These are phyloP conservation scores for Mucor saturninus DNA, from an alignment of 371 early-diverging fungal species.

Conservation along the genomic window DNA sequence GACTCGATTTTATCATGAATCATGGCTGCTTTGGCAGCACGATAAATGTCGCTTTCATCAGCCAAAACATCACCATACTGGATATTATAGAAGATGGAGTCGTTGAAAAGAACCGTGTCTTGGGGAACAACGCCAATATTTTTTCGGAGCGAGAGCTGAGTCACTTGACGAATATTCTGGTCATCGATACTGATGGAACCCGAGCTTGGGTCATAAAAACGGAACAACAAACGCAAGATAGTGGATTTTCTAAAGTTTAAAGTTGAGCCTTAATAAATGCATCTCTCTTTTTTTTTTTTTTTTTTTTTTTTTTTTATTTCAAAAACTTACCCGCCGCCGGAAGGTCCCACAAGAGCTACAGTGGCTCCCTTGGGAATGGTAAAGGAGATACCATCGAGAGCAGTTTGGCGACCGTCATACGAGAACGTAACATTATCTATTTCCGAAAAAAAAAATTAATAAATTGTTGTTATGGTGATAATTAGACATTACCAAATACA, in stretches of 20 bases:
- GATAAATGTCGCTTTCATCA: conserved; percentile 66
- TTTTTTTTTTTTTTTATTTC: neutral
- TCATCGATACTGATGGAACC: conserved; percentile 92
- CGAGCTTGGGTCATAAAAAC: conserved; percentile 83
- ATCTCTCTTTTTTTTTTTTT: neutral
- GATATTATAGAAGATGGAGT: conserved; percentile 83
- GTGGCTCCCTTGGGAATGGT: conserved; percentile 79
- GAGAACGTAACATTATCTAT: conserved; percentile 79
- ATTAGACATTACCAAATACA: conserved; percentile 57
- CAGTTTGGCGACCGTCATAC: conserved; percentile 70
- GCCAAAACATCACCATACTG: conserved; percentile 69
- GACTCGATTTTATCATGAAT: conserved; percentile 71
- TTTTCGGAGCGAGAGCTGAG: conserved; percentile 67
- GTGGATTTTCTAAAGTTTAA: conserved; percentile 77
- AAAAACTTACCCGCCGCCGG: conserved; percentile 61
- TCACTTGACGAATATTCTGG: conserved; percentile 77
- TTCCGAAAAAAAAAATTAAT: too few species aligned
- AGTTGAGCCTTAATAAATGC: neutral
- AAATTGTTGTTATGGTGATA: too few species aligned
- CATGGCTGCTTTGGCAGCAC: conserved; percentile 84
- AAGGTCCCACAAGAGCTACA: conserved; percentile 89
- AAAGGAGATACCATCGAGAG: conserved; percentile 78
- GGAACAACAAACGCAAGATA: conserved; percentile 86
- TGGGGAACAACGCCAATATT: conserved; percentile 89
- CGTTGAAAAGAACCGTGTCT: conserved; percentile 84